Evolutionary conservation across 495 filamentous ascomycete species (phyloP).

Genomic region (Xylaria acuta): DNA sequence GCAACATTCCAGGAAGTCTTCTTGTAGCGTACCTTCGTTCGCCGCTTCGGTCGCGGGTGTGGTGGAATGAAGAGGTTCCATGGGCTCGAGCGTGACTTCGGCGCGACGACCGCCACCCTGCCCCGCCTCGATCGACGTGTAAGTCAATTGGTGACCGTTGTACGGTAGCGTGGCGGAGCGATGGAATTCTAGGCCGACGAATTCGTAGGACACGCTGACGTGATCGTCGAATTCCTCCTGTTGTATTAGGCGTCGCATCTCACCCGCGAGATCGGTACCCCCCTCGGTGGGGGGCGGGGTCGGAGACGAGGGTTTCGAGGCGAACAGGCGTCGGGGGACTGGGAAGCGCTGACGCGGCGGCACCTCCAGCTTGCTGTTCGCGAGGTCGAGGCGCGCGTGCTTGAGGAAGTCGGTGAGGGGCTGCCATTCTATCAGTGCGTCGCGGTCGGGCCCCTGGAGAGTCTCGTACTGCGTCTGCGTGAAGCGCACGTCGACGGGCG

Average conservation of each 20-base stretch:
- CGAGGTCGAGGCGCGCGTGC: slow-evolving; percentile 43
- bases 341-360: slow-evolving; percentile 45
- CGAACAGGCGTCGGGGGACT: slow-evolving; percentile 43
- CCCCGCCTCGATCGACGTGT: slow-evolving; percentile 53
- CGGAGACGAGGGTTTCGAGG: neutral
- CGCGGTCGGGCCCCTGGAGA: slow-evolving; percentile 30
- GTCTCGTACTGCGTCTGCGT: slow-evolving; percentile 42
- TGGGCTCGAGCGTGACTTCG: slow-evolving; percentile 53
- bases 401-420: slow-evolving; percentile 47
- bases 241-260: neutral
- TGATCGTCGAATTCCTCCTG: slow-evolving; percentile 25
- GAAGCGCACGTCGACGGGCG: slow-evolving; percentile 49
- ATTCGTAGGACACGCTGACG: slow-evolving; percentile 50
- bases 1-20: slow-evolving; percentile 31
- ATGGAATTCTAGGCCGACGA: slow-evolving; percentile 53
- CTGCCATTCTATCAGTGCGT: slow-evolving; percentile 32
- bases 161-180: slow-evolving; percentile 44
- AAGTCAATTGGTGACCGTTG: slow-evolving; percentile 46
- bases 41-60: neutral
- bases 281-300: neutral
- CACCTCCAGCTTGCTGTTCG: slow-evolving; percentile 42
- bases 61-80: neutral
- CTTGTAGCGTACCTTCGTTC: slow-evolving; percentile 13
- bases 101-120: slow-evolving; percentile 46
- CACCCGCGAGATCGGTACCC: neutral